A percentile compares a stretch with the other conserved stretches of the same genome.
These are phyloP conservation scores for Calonectria pseudoturangicola DNA, from an alignment of 2,329 filamentous ascomycete species.

Conservation along the genomic window DNA sequence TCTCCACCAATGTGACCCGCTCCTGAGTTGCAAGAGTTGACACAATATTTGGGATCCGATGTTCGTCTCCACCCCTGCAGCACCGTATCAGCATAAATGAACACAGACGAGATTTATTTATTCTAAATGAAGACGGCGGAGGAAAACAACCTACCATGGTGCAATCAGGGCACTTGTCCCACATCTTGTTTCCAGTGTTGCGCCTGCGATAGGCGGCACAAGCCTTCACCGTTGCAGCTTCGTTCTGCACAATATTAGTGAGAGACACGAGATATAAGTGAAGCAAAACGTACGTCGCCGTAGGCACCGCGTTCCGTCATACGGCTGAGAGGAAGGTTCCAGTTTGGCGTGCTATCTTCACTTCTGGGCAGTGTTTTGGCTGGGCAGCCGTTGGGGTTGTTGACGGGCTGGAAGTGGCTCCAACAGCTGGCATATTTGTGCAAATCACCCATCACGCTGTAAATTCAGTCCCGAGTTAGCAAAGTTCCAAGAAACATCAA, in stretches of 20 bases:
- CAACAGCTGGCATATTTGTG: neutral
- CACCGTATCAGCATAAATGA: neutral
- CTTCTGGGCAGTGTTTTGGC: constrained; percentile 1
- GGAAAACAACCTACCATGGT: neutral
- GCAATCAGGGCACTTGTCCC: neutral
- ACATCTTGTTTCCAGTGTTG: neutral
- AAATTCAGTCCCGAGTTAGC: neutral
- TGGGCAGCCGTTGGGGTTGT: neutral
- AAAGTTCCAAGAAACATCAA: neutral
- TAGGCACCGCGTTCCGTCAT: neutral
- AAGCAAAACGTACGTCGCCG: neutral
- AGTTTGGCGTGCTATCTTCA: neutral
- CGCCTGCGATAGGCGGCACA: constrained; percentile 5
- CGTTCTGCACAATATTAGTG: constrained; percentile 7
- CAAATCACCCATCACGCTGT: neutral
- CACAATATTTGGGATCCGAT: constrained; percentile 4
- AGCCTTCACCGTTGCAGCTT: constrained; percentile 12
- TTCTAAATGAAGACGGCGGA: neutral
- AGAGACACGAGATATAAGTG: neutral
- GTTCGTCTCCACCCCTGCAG: constrained; percentile 5
- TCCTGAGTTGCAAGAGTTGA: neutral
- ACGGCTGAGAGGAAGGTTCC: neutral
- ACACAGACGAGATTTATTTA: neutral
- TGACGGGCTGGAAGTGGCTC: neutral
- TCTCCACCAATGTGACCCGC: neutral